These are phyloP conservation scores for Malus orientalis DNA, from an alignment of 306 rosid genomes.

Conservation along the genomic window DNA sequence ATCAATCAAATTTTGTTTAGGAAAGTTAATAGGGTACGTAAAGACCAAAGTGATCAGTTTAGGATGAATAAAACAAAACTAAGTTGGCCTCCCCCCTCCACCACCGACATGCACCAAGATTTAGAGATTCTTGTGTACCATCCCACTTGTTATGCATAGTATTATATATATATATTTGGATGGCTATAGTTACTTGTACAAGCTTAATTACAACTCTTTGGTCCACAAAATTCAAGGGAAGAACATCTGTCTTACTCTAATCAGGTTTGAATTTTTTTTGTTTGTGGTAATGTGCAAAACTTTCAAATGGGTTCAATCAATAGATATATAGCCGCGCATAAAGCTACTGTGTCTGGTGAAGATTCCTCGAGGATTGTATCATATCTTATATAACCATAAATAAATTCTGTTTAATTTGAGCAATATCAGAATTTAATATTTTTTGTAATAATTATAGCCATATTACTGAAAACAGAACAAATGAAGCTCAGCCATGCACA, in stretches of 20 bases:
- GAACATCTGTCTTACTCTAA: neutral
- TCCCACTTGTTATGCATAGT: slow-evolving; percentile 9
- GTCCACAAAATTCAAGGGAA: neutral
- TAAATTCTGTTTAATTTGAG: neutral
- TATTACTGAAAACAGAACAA: neutral
- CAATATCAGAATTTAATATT: neutral
- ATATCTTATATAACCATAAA: neutral
- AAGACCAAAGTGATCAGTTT: neutral
- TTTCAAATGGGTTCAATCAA: slow-evolving; percentile 15
- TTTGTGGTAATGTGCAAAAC: neutral
- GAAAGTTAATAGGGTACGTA: neutral
- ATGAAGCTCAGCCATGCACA: neutral
- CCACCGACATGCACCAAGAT: slow-evolving; percentile 10
- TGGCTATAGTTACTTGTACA: slow-evolving; percentile 2
- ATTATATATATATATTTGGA: slow-evolving; percentile 2
- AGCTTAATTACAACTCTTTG: neutral
- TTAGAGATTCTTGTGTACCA: neutral
- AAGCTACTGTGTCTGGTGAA: neutral
- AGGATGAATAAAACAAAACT: neutral
- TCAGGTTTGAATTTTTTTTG: neutral
- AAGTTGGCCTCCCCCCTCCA: neutral
- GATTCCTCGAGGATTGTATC: slow-evolving; percentile 4
- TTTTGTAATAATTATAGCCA: neutral
- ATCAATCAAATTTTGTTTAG: neutral
- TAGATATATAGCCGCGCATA: neutral